Conservation (phyloP, 805 yeast species). For the Isabelozyma pseudorhagii region DNA sequence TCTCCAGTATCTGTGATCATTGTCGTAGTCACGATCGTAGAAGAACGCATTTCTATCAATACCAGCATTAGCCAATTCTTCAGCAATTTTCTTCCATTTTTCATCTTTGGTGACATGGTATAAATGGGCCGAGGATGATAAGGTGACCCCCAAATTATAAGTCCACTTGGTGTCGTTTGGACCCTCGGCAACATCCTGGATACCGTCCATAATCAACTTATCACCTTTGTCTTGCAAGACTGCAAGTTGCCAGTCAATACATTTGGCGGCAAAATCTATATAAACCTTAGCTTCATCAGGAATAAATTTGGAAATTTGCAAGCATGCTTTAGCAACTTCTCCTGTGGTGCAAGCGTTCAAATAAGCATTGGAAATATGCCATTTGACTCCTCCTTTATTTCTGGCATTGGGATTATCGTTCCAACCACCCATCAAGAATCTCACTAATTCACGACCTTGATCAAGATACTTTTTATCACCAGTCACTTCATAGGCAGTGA, state of each 20-base stretch:
- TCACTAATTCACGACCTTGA: conserved; percentile 53
- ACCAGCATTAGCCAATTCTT: conserved; percentile 54
- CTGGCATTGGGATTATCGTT: conserved; percentile 39
- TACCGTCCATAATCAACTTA: conserved; percentile 60
- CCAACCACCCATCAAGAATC: conserved; percentile 67
- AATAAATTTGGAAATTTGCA: conserved; percentile 52
- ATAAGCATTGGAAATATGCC: conserved; percentile 63
- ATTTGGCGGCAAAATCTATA: conserved; percentile 55
- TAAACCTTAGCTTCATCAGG: conserved; percentile 46
- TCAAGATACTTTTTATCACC: conserved; percentile 51
- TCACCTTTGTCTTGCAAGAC: conserved; percentile 52
- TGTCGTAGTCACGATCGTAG: conserved; percentile 61
- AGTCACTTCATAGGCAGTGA: conserved; percentile 68
- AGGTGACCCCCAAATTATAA: conserved; percentile 65
- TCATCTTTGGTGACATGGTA: conserved; percentile 49
- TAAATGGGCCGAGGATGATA: conserved; percentile 51
- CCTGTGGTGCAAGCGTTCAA: conserved; percentile 67
- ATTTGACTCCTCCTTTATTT: conserved; percentile 59
- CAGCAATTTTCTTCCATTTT: conserved; percentile 47
- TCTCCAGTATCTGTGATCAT: conserved; percentile 57
- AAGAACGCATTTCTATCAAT: conserved; percentile 53
- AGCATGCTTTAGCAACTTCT: conserved; percentile 61
- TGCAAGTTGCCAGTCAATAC: conserved; percentile 56
- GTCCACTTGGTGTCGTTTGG: conserved; percentile 58
- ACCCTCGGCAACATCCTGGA: conserved; percentile 41